A percentile compares a stretch with the other conserved stretches of the same genome.
phyloP scores from a whole-genome alignment of 805 yeast species.

The Ogataea paraovalis region DNA sequence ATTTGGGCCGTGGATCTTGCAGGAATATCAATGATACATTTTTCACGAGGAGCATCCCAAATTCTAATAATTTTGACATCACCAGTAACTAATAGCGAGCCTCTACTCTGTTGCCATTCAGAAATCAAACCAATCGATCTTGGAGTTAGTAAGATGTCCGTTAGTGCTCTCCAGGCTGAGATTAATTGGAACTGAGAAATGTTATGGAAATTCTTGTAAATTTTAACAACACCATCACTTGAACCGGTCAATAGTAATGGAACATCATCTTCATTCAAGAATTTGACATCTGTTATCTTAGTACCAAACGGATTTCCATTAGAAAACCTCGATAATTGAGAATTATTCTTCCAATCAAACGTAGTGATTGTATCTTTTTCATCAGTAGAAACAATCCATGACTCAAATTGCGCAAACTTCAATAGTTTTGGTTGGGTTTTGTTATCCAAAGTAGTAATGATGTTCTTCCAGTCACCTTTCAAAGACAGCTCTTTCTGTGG shows the following conservation, averaged over 20 bases:
- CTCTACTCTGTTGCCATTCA: constrained; percentile 97
- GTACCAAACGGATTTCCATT: constrained; percentile 87
- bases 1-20: constrained; percentile 88
- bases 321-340: constrained; percentile 63
- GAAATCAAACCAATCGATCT: constrained; percentile 78
- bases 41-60: constrained; percentile 97
- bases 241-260: constrained; percentile 85
- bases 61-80: constrained; percentile 87
- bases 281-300: constrained; percentile 78
- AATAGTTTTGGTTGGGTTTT: constrained; percentile 76
- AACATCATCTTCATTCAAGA: constrained; percentile 87
- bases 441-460: constrained; percentile 56
- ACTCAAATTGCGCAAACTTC: constrained; percentile 87
- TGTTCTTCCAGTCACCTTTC: constrained; percentile 80
- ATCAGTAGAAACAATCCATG: constrained; percentile 72
- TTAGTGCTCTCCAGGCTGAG: constrained; percentile 89
- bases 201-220: constrained; percentile 73
- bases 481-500: constrained; percentile 80
- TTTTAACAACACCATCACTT: constrained; percentile 89
- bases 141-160: constrained; percentile 77
- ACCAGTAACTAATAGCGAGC: constrained; percentile 86
- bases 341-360: constrained; percentile 78
- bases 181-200: constrained; percentile 54
- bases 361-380: constrained; percentile 79
- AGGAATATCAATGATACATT: constrained; percentile 82